Evolutionary conservation across 768 basidiomycete species (phyloP).

Genomic region (Lactifluus pinguis): DNA sequence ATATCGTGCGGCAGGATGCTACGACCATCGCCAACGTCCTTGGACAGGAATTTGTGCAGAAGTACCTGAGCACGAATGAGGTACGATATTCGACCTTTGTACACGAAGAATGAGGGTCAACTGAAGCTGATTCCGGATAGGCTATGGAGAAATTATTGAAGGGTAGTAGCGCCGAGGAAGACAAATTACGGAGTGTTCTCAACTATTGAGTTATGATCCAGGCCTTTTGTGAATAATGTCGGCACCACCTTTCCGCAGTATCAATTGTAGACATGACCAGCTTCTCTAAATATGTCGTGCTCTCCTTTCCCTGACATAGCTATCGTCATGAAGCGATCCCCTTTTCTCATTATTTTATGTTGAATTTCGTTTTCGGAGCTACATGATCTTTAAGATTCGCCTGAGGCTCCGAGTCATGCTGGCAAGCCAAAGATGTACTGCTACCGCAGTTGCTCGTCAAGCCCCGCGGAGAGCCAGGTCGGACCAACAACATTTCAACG

Average conservation of each 20-base stretch:
- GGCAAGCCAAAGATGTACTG: too few species aligned
- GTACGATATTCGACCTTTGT: slow-evolving; percentile 19
- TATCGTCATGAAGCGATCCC: background rate
- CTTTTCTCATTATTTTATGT: background rate
- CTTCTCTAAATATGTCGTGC: background rate
- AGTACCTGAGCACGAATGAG: slow-evolving; percentile 44
- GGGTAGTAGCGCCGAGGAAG: background rate
- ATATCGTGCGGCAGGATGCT: slow-evolving; percentile 29
- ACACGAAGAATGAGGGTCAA: background rate
- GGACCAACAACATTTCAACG: too few species aligned
- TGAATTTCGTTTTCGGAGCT: too few species aligned
- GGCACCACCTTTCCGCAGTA: background rate
- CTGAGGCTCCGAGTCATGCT: too few species aligned
- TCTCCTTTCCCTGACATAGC: too few species aligned
- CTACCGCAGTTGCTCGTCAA: too few species aligned
- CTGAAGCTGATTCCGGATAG: slow-evolving; percentile 1
- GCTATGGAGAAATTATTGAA: slow-evolving; percentile 11
- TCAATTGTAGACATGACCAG: background rate
- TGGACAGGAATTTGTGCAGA: slow-evolving; percentile 37
- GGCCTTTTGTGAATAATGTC: background rate
- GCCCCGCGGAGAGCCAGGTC: too few species aligned
- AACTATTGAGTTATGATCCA: background rate
- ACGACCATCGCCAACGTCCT: slow-evolving; percentile 31
- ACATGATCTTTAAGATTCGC: too few species aligned
- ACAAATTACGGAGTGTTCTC: background rate